Conservation (phyloP, 2,329 filamentous ascomycete species). For the Nigrospora sphaerica region DNA sequence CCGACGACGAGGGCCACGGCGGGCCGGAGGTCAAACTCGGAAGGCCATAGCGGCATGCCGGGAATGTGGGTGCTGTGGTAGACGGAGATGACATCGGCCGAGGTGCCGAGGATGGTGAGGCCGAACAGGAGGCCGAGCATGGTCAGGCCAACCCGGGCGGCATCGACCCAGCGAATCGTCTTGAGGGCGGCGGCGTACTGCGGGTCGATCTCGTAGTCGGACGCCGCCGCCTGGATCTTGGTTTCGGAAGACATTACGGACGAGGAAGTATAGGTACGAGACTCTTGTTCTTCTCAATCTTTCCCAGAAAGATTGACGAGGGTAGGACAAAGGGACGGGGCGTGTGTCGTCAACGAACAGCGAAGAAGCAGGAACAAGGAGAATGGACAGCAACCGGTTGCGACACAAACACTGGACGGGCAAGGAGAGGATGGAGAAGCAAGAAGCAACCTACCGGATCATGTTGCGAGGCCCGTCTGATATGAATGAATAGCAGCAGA, state of each 20-base stretch:
- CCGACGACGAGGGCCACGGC: slow-evolving; percentile 47
- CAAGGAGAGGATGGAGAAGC: slow-evolving; percentile 4
- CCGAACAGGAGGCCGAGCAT: slow-evolving; percentile 42
- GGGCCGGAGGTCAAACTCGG: slow-evolving; percentile 48
- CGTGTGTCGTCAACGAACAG: background rate
- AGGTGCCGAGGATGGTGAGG: slow-evolving; percentile 45
- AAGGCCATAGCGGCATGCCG: slow-evolving; percentile 51
- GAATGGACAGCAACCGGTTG: slow-evolving; percentile 1
- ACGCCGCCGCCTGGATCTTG: slow-evolving; percentile 33
- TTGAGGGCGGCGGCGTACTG: slow-evolving; percentile 27
- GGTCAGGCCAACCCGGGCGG: slow-evolving; percentile 38
- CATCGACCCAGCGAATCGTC: slow-evolving; percentile 33
- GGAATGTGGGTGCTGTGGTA: slow-evolving; percentile 49
- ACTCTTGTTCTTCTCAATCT: slow-evolving; percentile 6
- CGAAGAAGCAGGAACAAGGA: slow-evolving; percentile 2
- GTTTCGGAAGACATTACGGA: slow-evolving; percentile 21
- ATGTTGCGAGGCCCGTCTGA: slow-evolving; percentile 10
- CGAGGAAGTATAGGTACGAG: background rate
- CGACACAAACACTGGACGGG: slow-evolving; percentile 4
- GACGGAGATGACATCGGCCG: slow-evolving; percentile 45
- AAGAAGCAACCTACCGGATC: slow-evolving; percentile 7
- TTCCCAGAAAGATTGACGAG: slow-evolving; percentile 9
- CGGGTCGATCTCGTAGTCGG: slow-evolving; percentile 42
- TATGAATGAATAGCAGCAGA: slow-evolving; percentile 14
- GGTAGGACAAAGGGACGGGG: background rate